These are phyloP conservation scores for Lachnellula hyalina DNA, from an alignment of 2,329 filamentous ascomycete species.

Conservation along the genomic window DNA sequence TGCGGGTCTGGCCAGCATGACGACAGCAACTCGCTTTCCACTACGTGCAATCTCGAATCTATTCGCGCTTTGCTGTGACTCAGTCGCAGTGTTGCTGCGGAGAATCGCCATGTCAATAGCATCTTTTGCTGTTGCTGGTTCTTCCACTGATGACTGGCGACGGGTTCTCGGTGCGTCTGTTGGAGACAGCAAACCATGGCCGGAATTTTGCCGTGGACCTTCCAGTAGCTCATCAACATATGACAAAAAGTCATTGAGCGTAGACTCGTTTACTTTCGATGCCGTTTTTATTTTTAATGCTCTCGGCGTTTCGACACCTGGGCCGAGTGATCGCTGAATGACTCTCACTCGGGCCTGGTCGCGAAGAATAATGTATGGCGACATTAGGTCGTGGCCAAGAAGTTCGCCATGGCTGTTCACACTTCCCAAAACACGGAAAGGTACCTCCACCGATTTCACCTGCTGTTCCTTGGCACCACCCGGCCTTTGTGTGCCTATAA, in stretches of 20 bases:
- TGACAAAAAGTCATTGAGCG: constrained; percentile 61
- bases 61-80: constrained; percentile 76
- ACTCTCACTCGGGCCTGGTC: constrained; percentile 58
- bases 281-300: constrained; percentile 23
- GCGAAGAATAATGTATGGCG: constrained; percentile 81
- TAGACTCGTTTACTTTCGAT: constrained; percentile 31
- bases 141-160: constrained; percentile 49
- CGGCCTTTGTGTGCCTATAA: constrained; percentile 85
- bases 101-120: constrained; percentile 89
- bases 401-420: constrained; percentile 87
- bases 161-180: constrained; percentile 54
- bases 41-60: constrained; percentile 92
- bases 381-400: constrained; percentile 89
- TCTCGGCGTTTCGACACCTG: constrained; percentile 8
- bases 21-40: constrained; percentile 83
- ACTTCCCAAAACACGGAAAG: constrained; percentile 87
- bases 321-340: constrained; percentile 18
- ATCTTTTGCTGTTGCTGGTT: constrained; percentile 65
- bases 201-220: constrained; percentile 48
- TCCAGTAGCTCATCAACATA: constrained; percentile 74
- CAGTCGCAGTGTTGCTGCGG: constrained; percentile 64
- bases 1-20: constrained; percentile 81
- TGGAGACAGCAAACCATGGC: constrained; percentile 64
- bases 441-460: constrained; percentile 84
- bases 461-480: constrained; percentile 74